A percentile compares a stretch with the other conserved stretches of the same genome.
Conservation (phyloP, 2,329 filamentous ascomycete species). For the Clarireedia monteithiana region DNA sequence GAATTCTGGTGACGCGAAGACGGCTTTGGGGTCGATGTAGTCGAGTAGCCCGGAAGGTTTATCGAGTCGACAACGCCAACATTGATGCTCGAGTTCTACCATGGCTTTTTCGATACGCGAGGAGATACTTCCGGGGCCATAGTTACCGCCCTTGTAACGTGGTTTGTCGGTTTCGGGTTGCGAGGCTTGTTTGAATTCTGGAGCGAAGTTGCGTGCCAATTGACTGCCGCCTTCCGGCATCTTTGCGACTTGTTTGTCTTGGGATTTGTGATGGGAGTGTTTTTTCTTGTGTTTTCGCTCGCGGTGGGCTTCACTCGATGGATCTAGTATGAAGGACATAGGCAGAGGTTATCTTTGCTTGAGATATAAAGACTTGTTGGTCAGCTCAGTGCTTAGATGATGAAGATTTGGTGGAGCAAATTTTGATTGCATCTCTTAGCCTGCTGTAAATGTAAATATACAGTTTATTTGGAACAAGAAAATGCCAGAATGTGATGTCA, state of each 20-base stretch:
- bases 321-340: slow-evolving; percentile 6
- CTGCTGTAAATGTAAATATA: not conserved
- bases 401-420: not conserved
- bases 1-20: slow-evolving; percentile 7
- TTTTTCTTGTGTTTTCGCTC: slow-evolving; percentile 5
- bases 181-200: slow-evolving; percentile 1
- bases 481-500: slow-evolving; percentile 7
- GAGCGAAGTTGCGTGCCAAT: slow-evolving; percentile 1
- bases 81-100: slow-evolving; percentile 6
- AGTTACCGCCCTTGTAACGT: slow-evolving; percentile 7
- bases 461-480: slow-evolving; percentile 3
- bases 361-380: not conserved
- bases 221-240: slow-evolving; percentile 1
- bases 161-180: slow-evolving; percentile 4
- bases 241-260: slow-evolving; percentile 3
- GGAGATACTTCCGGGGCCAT: slow-evolving; percentile 5
- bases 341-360: not conserved
- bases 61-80: slow-evolving; percentile 8
- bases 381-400: not conserved
- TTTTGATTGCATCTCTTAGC: not conserved
- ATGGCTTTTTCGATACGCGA: slow-evolving; percentile 6
- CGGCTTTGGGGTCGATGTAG: slow-evolving; percentile 9
- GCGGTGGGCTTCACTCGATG: slow-evolving; percentile 7
- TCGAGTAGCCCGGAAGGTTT: slow-evolving; percentile 3
- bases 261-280: not conserved